phyloP scores from a whole-genome alignment of 192 early-diverging fungal species.

The Coemansia sp. region DNA sequence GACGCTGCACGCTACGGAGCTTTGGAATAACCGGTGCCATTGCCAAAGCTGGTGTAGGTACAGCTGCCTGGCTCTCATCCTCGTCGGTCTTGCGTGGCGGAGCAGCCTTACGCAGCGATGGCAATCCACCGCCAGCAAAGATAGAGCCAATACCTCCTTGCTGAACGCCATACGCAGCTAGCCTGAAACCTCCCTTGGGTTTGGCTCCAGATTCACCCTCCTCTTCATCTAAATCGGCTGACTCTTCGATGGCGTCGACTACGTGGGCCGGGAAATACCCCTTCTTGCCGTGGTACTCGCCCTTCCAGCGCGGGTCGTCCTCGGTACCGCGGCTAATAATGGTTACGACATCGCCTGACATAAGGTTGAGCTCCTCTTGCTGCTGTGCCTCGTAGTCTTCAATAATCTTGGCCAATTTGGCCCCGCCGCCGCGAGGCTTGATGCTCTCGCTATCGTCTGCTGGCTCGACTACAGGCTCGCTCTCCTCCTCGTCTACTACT shows the following conservation, averaged over 20 bases:
- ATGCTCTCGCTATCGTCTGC: not conserved
- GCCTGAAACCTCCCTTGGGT: conserved; percentile 59
- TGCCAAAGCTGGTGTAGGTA: conserved; percentile 22
- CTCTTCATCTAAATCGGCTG: conserved; percentile 33
- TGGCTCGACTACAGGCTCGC: conserved; percentile 10
- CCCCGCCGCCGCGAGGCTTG: conserved; percentile 29
- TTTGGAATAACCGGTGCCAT: conserved; percentile 36
- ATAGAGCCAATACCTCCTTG: conserved; percentile 78
- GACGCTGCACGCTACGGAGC: conserved; percentile 53
- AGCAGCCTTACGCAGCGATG: conserved; percentile 67
- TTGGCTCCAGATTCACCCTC: conserved; percentile 19
- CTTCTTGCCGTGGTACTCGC: conserved; percentile 78
- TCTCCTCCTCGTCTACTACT: conserved; percentile 1
- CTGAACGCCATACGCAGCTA: conserved; percentile 80
- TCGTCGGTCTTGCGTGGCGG: conserved; percentile 32
- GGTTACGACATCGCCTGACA: conserved; percentile 69
- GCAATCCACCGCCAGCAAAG: conserved; percentile 72
- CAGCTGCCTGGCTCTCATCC: conserved; percentile 4
- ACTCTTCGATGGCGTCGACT: conserved; percentile 53
- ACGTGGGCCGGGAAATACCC: conserved; percentile 73
- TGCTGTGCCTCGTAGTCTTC: conserved; percentile 74
- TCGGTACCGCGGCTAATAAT: conserved; percentile 64
- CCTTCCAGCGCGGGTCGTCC: conserved; percentile 69
- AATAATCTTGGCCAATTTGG: conserved; percentile 65
- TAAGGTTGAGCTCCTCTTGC: conserved; percentile 69